Conservation (phyloP, 768 basidiomycete species). For the Tylopilus felleus region DNA sequence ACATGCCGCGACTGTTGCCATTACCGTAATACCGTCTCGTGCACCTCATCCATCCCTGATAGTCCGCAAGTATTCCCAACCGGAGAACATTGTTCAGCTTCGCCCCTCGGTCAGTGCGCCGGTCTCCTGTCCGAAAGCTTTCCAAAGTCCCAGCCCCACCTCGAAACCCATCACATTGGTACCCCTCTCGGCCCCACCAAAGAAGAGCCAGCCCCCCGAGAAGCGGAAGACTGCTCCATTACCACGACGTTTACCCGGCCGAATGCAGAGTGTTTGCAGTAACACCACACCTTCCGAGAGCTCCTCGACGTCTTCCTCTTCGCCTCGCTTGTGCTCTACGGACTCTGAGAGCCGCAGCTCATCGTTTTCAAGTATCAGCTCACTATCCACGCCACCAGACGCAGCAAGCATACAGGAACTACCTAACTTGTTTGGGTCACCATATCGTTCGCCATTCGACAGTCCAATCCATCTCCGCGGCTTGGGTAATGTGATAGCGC, state of each 20-base stretch:
- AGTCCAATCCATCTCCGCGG: neutral
- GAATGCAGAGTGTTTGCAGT: neutral
- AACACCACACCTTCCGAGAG: constrained; percentile 4
- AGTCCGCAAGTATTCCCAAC: neutral
- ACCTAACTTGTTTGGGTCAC: neutral
- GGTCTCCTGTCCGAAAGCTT: neutral
- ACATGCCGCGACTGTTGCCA: constrained; percentile 13
- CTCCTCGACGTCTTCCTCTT: constrained; percentile 5
- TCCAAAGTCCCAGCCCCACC: neutral
- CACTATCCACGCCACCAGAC: constrained; percentile 2
- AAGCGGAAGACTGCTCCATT: constrained; percentile 5
- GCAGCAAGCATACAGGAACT: neutral
- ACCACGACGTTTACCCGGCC: constrained; percentile 7
- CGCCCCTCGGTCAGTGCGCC: neutral
- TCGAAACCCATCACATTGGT: constrained; percentile 11
- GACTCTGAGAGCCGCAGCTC: neutral
- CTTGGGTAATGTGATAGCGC: neutral
- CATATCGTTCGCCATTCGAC: neutral
- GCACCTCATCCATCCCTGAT: constrained; percentile 20
- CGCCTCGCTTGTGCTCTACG: constrained; percentile 1
- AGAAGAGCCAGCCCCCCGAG: neutral
- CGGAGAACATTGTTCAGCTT: neutral
- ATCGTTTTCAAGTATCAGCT: constrained; percentile 2
- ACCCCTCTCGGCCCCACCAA: neutral
- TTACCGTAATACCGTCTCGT: constrained; percentile 13